Evolutionary conservation across 345 rosid genomes (phyloP).

Genomic region (Brassica cretica): DNA sequence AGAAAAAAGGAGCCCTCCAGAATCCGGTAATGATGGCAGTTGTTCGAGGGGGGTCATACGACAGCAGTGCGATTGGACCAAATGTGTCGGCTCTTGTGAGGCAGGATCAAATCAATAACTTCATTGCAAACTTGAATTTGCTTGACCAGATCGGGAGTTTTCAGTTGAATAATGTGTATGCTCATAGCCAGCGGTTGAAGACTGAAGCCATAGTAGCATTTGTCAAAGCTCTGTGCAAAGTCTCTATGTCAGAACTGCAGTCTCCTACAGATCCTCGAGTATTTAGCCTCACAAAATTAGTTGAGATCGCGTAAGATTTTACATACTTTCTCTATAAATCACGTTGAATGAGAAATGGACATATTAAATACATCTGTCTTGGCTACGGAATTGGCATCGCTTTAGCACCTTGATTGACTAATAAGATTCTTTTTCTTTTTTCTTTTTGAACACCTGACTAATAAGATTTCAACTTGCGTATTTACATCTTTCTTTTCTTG

Average conservation of each 20-base stretch:
- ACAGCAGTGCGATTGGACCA: conserved; percentile 67
- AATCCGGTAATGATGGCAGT: conserved; percentile 95
- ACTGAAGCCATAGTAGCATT: conserved; percentile 94
- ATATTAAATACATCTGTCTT: conserved; percentile 13
- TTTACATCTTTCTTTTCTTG: conserved; percentile 15
- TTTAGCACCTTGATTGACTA: conserved; percentile 8
- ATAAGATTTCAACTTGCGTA: conserved; percentile 20
- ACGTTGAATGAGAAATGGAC: conserved; percentile 21
- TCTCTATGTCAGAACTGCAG: conserved; percentile 89
- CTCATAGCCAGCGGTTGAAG: conserved; percentile 88
- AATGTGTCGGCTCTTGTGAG: conserved; percentile 67
- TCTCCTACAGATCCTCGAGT: conserved; percentile 99
- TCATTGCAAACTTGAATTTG: conserved; percentile 88
- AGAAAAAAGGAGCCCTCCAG: conserved; percentile 86
- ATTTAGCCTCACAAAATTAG: conserved; percentile 92
- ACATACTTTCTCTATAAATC: conserved; percentile 2
- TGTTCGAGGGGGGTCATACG: conserved; percentile 97
- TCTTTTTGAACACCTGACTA: background rate
- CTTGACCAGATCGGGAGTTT: conserved; percentile 93
- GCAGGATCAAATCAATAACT: conserved; percentile 71
- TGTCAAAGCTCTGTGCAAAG: conserved; percentile 94
- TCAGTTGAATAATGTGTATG: conserved; percentile 95
- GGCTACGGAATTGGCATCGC: background rate
- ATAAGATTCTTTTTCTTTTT: conserved; percentile 6
- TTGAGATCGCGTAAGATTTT: conserved; percentile 87